Conservation (phyloP, 164 flowering plant genomes). For the Paratinospora sagittata region DNA sequence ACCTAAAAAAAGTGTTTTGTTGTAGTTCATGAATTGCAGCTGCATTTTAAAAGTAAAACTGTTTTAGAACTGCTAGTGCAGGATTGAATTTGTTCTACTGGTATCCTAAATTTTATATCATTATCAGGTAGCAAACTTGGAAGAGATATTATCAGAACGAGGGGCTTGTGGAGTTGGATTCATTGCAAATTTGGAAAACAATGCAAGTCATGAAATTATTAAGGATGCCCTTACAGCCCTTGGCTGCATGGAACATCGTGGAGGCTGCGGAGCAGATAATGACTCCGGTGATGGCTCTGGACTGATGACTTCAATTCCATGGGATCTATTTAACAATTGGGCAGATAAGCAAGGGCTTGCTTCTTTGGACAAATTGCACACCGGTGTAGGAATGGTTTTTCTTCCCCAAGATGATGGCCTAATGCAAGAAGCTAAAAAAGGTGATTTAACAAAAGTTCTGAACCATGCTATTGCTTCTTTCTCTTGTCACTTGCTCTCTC, state of each 20-base stretch:
- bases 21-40: neutral
- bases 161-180: constrained; percentile 99
- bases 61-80: neutral
- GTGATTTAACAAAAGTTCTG: constrained; percentile 26
- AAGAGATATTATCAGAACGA: constrained; percentile 83
- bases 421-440: constrained; percentile 69
- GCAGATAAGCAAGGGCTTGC: constrained; percentile 67
- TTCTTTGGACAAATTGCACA: constrained; percentile 64
- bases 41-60: neutral
- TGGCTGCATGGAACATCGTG: constrained; percentile 99
- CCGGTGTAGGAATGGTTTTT: constrained; percentile 98
- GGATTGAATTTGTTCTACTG: neutral
- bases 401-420: constrained; percentile 65
- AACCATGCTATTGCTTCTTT: constrained; percentile 5
- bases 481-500: neutral
- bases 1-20: constrained; percentile 1
- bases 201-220: constrained; percentile 63
- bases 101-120: constrained; percentile 3
- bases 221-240: constrained; percentile 91
- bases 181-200: constrained; percentile 85
- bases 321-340: constrained; percentile 87
- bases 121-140: constrained; percentile 70
- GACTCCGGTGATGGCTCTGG: constrained; percentile 99
- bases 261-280: constrained; percentile 99
- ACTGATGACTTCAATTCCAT: constrained; percentile 92